A percentile compares a stretch with the other conserved stretches of the same genome.
phyloP scores from a whole-genome alignment of 2,329 filamentous ascomycete species.

The Aspergillus tubingensis region DNA sequence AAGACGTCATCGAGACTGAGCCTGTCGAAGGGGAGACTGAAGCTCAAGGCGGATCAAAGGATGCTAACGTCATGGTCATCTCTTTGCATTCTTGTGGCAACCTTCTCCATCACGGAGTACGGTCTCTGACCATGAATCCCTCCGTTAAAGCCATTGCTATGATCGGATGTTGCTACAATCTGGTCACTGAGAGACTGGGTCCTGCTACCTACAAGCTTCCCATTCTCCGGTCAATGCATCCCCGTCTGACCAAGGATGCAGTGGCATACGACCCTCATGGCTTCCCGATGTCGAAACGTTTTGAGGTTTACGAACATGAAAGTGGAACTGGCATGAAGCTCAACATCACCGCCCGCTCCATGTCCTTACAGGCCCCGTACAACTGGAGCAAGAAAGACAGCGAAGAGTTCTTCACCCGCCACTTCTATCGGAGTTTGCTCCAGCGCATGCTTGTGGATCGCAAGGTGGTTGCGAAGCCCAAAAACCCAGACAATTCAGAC shows the following conservation, averaged over 20 bases:
- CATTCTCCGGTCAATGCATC: constrained; percentile 71
- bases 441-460: constrained; percentile 91
- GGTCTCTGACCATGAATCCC: constrained; percentile 80
- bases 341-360: constrained; percentile 96
- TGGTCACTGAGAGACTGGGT: constrained; percentile 85
- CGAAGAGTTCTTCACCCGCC: constrained; percentile 83
- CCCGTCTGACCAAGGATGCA: constrained; percentile 67
- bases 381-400: constrained; percentile 88
- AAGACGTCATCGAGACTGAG: constrained; percentile 35
- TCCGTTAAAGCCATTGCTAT: constrained; percentile 88
- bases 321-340: constrained; percentile 68
- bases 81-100: constrained; percentile 98
- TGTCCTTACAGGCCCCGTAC: constrained; percentile 91
- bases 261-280: constrained; percentile 81
- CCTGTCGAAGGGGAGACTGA: neutral
- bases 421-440: constrained; percentile 87
- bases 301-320: constrained; percentile 59
- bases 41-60: constrained; percentile 8
- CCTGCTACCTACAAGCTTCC: constrained; percentile 85
- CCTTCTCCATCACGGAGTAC: constrained; percentile 90
- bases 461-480: constrained; percentile 68
- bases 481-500: constrained; percentile 30
- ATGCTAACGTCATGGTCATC: constrained; percentile 70
- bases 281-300: constrained; percentile 82
- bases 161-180: constrained; percentile 97